A percentile compares a stretch with the other conserved stretches of the same genome.
Conservation (phyloP, 495 filamentous ascomycete species). For the Xylaria bambusicola region DNA sequence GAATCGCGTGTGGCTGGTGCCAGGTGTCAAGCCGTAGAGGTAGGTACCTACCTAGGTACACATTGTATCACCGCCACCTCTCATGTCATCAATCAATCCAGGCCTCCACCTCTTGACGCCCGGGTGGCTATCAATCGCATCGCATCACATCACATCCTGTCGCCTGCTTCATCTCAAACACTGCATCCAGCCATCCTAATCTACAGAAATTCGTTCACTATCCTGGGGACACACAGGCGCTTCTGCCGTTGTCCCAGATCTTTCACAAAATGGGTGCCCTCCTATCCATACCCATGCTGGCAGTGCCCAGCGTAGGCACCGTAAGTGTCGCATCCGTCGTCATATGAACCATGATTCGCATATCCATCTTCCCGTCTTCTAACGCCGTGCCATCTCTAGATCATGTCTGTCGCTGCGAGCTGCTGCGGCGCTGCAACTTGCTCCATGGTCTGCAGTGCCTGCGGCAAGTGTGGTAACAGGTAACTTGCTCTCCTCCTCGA, state of each 20-base stretch:
- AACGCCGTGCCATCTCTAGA: constrained; percentile 44
- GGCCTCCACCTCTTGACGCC: neutral
- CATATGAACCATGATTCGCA: too few relatives aligned
- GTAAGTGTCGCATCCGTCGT: constrained; percentile 54
- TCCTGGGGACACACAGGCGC: neutral
- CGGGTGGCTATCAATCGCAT: neutral
- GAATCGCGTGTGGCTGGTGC: too few relatives aligned
- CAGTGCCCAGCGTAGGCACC: constrained; percentile 80
- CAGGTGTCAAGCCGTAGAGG: too few relatives aligned
- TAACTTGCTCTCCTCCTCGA: constrained; percentile 36
- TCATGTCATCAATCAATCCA: neutral
- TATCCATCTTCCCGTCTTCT: constrained; percentile 1
- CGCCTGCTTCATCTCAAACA: neutral
- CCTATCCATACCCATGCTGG: constrained; percentile 85
- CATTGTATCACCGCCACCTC: neutral
- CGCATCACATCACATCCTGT: neutral
- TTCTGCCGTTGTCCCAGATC: constrained; percentile 1
- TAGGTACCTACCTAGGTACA: neutral
- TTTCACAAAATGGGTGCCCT: constrained; percentile 76
- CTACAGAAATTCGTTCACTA: neutral
- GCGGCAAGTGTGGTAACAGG: constrained; percentile 97
- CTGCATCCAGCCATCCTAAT: neutral
- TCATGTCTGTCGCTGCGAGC: constrained; percentile 74
- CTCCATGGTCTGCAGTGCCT: constrained; percentile 89
- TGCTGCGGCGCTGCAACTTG: constrained; percentile 96